Evolutionary conservation across 805 yeast genomes (phyloP), one percentile per base, ranked within the genome.

Genomic region (Suhomyces sp.): DNA sequence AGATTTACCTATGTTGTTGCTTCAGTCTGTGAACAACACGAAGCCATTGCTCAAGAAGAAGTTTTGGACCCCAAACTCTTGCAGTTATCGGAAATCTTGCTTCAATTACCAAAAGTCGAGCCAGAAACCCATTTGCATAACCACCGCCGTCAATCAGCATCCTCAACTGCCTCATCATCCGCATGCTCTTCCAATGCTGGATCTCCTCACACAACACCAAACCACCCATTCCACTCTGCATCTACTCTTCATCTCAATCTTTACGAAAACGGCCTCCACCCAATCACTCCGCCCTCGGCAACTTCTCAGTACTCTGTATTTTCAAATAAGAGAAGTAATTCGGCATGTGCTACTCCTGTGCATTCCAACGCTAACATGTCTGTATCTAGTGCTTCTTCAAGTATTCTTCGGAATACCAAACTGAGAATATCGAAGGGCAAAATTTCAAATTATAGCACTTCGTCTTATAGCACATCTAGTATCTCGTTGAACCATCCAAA

Each of bases 231-330:
- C 44, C 29, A 41, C 40, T 45, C 49, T 13, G 19, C 52, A 24
- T 37, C 45, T 10, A 33, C 44, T 4, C 48, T 49, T 17, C 35
- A 44, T 17, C 46, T 52, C 40, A 48, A 46, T 39, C 27, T 35
- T 20, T 37, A 46, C 43, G 55, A 52, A 35, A 21, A 27, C 5
- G 47, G 46, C n/a, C 35, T 25, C n/a, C 48, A 53, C 17, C 76
- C 76, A 15, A 57, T 64, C 15, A 72, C 77, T 2, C 77, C 77
- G n/a, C 77, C 77, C 25, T 68, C 71, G 49, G 77, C 77, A n/a
- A 66, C 71, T 12, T 70, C 76, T 13, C 76, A 69, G 56, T 63
- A 69, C 46, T 69, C 73, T 29, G 66, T 72, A 8, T 72, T 72
- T 50, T 72, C 76, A 43, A 51, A 62, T 48, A 61, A 60, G 51